Conservation (phyloP, 2,329 filamentous ascomycete genomes). For the Arthrobotrys entomopaga region DNA sequence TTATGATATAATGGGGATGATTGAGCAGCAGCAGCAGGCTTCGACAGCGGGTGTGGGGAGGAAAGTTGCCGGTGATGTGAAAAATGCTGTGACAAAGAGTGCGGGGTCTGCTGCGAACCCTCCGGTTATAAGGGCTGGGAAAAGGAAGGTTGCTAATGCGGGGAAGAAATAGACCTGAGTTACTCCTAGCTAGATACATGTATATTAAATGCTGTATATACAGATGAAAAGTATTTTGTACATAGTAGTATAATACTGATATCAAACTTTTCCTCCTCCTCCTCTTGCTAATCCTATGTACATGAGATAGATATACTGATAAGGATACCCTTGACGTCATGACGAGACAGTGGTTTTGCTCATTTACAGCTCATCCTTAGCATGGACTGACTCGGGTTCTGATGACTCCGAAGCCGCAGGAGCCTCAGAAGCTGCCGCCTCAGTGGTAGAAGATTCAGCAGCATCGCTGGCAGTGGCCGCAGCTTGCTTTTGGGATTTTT, state of each 20-base stretch:
- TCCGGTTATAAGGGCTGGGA: conserved; percentile 4
- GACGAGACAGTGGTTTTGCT: neutral
- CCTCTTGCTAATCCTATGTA: conserved; percentile 19
- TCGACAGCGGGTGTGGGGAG: neutral
- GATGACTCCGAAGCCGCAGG: neutral
- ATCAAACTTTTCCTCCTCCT: too few relatives aligned
- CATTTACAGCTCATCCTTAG: conserved; percentile 25
- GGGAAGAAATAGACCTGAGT: neutral
- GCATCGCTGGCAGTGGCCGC: neutral
- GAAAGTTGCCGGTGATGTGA: neutral
- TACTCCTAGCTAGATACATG: neutral
- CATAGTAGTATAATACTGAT: conserved; percentile 11
- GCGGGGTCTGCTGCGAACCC: neutral
- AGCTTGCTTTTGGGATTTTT: neutral
- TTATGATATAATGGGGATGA: conserved; percentile 40
- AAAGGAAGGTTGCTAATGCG: conserved; percentile 6
- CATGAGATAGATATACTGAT: conserved; percentile 9
- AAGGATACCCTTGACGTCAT: neutral
- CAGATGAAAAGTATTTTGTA: conserved; percentile 28
- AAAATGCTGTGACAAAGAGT: neutral
- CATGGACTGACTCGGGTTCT: neutral
- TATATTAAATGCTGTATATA: conserved; percentile 37
- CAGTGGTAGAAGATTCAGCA: neutral
- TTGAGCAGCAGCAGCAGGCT: conserved; percentile 45
- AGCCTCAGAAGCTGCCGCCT: neutral